These are phyloP conservation scores for Lotus japonicus DNA, from an alignment of 306 rosid genomes.

Conservation along the genomic window DNA sequence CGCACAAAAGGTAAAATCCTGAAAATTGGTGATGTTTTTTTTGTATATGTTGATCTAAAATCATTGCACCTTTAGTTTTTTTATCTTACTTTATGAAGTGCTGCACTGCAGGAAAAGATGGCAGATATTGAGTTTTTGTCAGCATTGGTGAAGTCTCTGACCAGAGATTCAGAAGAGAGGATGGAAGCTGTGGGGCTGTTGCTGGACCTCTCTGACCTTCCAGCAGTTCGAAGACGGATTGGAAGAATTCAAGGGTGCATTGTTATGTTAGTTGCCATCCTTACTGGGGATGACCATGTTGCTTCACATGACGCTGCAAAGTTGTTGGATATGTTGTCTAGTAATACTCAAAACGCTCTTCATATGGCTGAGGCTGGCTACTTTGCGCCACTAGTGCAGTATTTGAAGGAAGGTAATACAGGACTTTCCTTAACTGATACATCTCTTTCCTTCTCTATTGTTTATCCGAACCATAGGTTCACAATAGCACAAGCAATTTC, in stretches of 20 bases:
- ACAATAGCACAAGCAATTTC: neutral
- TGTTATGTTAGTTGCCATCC: slow-evolving; percentile 73
- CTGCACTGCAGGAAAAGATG: slow-evolving; percentile 75
- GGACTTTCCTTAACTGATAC: slow-evolving; percentile 5
- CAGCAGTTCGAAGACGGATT: slow-evolving; percentile 52
- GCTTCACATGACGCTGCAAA: slow-evolving; percentile 63
- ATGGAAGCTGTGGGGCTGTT: slow-evolving; percentile 75
- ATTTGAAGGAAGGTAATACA: slow-evolving; percentile 64
- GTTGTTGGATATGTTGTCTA: slow-evolving; percentile 61
- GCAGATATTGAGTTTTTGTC: slow-evolving; percentile 54
- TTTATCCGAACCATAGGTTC: neutral
- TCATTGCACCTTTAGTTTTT: neutral
- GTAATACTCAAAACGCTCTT: slow-evolving; percentile 81
- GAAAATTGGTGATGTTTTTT: neutral
- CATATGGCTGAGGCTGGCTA: slow-evolving; percentile 96
- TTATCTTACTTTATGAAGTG: slow-evolving; percentile 23
- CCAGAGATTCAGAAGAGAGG: slow-evolving; percentile 72
- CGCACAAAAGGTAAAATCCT: slow-evolving; percentile 56
- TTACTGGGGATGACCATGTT: slow-evolving; percentile 61
- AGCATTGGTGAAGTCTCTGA: slow-evolving; percentile 60
- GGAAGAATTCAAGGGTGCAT: slow-evolving; percentile 90
- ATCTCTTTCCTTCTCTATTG: neutral
- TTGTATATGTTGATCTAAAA: neutral
- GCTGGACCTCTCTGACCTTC: slow-evolving; percentile 57
- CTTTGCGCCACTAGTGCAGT: slow-evolving; percentile 70